A percentile compares a stretch with the other conserved stretches of the same genome.
Evolutionary conservation across 192 early-diverging fungal genomes (phyloP).

Genomic region (Mycoemilia scoparia): DNA sequence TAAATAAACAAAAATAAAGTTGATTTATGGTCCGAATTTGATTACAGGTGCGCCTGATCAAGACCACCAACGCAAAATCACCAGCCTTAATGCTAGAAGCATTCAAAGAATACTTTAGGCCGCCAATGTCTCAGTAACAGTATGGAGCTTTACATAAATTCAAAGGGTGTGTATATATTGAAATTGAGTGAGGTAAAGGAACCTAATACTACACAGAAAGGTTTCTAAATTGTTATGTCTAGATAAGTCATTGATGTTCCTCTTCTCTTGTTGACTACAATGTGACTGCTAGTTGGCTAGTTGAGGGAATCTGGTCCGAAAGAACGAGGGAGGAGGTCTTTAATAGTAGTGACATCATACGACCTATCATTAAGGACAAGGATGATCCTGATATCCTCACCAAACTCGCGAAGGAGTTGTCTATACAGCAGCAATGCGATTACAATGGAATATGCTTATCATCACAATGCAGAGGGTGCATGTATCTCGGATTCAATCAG

Average conservation of each 20-base stretch:
- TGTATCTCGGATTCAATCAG: conserved; percentile 6
- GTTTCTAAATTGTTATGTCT: not conserved
- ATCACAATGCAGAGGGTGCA: conserved; percentile 1
- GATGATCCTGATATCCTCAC: conserved; percentile 41
- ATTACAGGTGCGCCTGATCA: too few species aligned
- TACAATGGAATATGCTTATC: too few species aligned
- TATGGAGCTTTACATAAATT: too few species aligned
- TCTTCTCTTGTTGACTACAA: too few species aligned
- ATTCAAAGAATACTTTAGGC: conserved; percentile 2
- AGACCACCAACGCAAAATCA: not conserved
- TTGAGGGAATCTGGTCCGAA: conserved; percentile 47
- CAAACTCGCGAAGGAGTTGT: conserved; percentile 74
- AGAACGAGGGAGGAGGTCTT: conserved; percentile 43
- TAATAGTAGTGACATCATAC: conserved; percentile 28
- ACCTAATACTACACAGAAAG: not conserved
- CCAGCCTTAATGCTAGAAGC: conserved; percentile 1
- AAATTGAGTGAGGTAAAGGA: too few species aligned
- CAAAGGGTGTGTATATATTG: too few species aligned
- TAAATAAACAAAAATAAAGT: conserved; percentile 3
- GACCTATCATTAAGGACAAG: conserved; percentile 34
- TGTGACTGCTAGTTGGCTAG: too few species aligned
- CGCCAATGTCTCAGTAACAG: too few species aligned
- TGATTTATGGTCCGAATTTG: too few species aligned
- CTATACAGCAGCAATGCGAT: too few species aligned
- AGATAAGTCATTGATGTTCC: not conserved